Evolutionary conservation across 352 stramenopile species (phyloP), one percentile per base, ranked within the genome.

Genomic region (Phytophthora capsici): DNA sequence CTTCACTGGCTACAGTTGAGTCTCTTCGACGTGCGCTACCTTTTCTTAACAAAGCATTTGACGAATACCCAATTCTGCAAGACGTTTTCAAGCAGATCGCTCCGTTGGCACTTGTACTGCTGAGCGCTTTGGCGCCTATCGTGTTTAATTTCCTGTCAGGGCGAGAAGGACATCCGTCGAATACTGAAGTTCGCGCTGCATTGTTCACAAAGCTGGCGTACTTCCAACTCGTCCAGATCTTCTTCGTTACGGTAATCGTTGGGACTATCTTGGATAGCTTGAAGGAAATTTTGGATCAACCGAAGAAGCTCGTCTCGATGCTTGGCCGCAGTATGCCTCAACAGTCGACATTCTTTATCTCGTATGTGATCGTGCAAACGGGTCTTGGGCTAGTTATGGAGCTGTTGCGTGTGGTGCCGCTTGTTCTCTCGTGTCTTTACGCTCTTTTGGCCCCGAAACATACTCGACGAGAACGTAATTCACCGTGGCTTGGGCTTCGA

Each of bases 321-420:
- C 80, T 94, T 41, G 86, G 84, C 5, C 69, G 68, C 26, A 90
- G 79, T 25, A 93, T 94, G 73, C 82, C 86, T 14, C 81, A 89
- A 50, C 86, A 93, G 58, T 92, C 84, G n/a, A 91, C 83, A 37
- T 89, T 90, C 44, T 94, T 93, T 64, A 94, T 93, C 66, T 89
- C 82, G 19, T 94, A 89, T 63, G 75, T 94, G 46, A 87, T 93
- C 57, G 73, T 92, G 10, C 80, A 75, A 30, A 91, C 80, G 3
- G 81, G 86, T 2, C 57, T 94, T 19, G 80, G 67, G 14, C 53
- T 93, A 12, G 61, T 73, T 9, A 28, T 94, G 19, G 82, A 92
- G 62, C 70, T 94, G 23, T 63, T 93, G 9, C 83, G 84, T 7
- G 72, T 90, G 22, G 70, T 81, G 36, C 84, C 82, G 4, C 22